A percentile compares a stretch with the other conserved stretches of the same genome.
phyloP scores from a whole-genome alignment of 192 early-diverging fungal genomes.

The Dissophora globulifera region DNA sequence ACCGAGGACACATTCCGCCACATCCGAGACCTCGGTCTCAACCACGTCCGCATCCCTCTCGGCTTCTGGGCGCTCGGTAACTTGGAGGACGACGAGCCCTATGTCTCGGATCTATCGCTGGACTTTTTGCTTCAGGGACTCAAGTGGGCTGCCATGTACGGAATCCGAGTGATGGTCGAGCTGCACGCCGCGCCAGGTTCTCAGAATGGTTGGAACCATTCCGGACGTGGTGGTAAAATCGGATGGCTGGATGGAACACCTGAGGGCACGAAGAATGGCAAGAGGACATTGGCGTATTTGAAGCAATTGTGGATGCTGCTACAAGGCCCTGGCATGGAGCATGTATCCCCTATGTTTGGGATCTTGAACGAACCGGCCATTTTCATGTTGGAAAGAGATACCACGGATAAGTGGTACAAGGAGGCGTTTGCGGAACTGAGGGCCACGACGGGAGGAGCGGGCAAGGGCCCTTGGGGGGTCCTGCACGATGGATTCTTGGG shows the following conservation, averaged over 20 bases:
- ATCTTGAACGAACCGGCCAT: slow-evolving; percentile 63
- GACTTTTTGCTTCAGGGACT: slow-evolving; percentile 68
- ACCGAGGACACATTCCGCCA: slow-evolving; percentile 69
- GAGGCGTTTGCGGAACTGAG: slow-evolving; percentile 55
- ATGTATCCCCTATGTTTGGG: slow-evolving; percentile 61
- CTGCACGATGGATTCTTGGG: slow-evolving; percentile 64
- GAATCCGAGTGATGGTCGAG: slow-evolving; percentile 75
- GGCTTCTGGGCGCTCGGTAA: slow-evolving; percentile 76
- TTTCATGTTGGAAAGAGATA: slow-evolving; percentile 20
- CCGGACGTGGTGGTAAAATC: slow-evolving; percentile 46
- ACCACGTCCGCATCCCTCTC: slow-evolving; percentile 76
- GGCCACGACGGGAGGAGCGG: slow-evolving; percentile 29
- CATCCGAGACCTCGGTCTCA: slow-evolving; percentile 68
- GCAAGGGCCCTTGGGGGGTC: slow-evolving; percentile 49
- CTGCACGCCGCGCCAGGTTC: slow-evolving; percentile 77
- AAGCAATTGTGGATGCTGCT: slow-evolving; percentile 63
- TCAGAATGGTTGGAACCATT: slow-evolving; percentile 78
- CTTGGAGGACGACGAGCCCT: slow-evolving; percentile 63
- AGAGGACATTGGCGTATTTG: slow-evolving; percentile 64
- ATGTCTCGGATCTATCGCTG: slow-evolving; percentile 66
- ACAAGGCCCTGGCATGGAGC: slow-evolving; percentile 58
- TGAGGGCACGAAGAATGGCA: slow-evolving; percentile 58
- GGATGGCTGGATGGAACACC: slow-evolving; percentile 43
- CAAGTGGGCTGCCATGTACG: slow-evolving; percentile 73
- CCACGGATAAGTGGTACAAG: slow-evolving; percentile 54